Evolutionary conservation across 495 filamentous ascomycete species (phyloP).

Genomic region (Evansstolkia leycettana): DNA sequence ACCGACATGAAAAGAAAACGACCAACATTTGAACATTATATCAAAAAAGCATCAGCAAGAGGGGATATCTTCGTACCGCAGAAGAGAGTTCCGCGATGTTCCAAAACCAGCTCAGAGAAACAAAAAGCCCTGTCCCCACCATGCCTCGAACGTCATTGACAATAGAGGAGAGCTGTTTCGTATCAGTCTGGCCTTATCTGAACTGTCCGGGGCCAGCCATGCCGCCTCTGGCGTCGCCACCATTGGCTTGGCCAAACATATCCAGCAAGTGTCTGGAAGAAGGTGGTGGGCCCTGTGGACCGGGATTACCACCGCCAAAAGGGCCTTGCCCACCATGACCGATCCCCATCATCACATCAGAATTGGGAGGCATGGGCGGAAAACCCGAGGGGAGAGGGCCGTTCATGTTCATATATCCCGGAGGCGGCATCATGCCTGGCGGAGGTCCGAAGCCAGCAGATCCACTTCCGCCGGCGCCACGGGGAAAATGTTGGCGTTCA

Average conservation of each 20-base stretch:
- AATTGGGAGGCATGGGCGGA: slow-evolving; percentile 32
- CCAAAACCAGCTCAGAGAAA: not conserved
- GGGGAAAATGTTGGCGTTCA: slow-evolving; percentile 29
- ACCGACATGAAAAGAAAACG: not conserved
- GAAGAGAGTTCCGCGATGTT: not conserved
- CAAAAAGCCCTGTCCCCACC: not conserved
- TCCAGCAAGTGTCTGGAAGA: slow-evolving; percentile 33
- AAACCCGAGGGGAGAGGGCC: slow-evolving; percentile 34
- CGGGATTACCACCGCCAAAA: slow-evolving; percentile 26
- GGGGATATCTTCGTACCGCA: not conserved
- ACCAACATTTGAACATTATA: not conserved
- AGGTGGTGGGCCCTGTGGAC: slow-evolving; percentile 28
- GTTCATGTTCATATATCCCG: slow-evolving; percentile 34
- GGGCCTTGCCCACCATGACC: slow-evolving; percentile 22
- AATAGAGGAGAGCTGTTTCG: not conserved
- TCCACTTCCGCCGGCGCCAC: slow-evolving; percentile 14
- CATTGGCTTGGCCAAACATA: slow-evolving; percentile 32
- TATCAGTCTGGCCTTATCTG: slow-evolving; percentile 9
- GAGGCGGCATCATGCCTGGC: slow-evolving; percentile 39
- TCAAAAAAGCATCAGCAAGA: not conserved
- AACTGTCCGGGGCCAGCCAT: slow-evolving; percentile 32
- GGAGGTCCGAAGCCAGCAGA: slow-evolving; percentile 17
- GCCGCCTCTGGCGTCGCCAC: slow-evolving; percentile 23
- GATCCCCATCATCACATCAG: slow-evolving; percentile 29
- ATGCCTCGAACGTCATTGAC: not conserved